These are phyloP conservation scores for Daldinia childiae DNA, from an alignment of 495 filamentous ascomycete genomes.

Conservation along the genomic window DNA sequence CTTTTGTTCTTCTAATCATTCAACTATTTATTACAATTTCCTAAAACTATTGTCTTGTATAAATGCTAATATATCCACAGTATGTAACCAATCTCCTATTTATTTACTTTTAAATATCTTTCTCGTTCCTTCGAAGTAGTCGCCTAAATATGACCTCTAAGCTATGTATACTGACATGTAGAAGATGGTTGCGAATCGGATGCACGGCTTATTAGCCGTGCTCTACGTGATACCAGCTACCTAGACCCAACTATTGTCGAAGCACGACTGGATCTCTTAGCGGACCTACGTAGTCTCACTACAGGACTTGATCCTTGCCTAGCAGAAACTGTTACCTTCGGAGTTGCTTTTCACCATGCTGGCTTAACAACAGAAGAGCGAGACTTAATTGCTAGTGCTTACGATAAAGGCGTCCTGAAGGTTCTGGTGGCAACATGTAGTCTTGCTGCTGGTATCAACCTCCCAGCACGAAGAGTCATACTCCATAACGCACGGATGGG, in stretches of 20 bases:
- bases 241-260: constrained; percentile 61
- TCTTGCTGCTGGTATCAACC: constrained; percentile 85
- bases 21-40: neutral
- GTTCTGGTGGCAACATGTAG: constrained; percentile 84
- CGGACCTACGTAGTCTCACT: constrained; percentile 71
- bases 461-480: constrained; percentile 78
- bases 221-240: constrained; percentile 60
- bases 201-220: constrained; percentile 70
- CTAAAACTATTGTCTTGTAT: neutral
- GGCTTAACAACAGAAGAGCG: constrained; percentile 84
- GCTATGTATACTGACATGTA: constrained; percentile 16
- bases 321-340: constrained; percentile 69
- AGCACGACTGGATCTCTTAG: constrained; percentile 71
- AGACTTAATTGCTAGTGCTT: constrained; percentile 76
- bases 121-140: neutral
- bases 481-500: constrained; percentile 83
- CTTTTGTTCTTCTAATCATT: constrained; percentile 2
- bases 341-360: constrained; percentile 84
- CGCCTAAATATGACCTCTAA: neutral
- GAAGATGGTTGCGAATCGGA: constrained; percentile 66
- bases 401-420: constrained; percentile 74
- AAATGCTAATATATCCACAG: constrained; percentile 28
- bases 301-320: constrained; percentile 75
- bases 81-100: constrained; percentile 19
- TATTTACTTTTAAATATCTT: neutral